These are phyloP conservation scores for Penicillium longicatenatum DNA, from an alignment of 495 filamentous ascomycete species.

Conservation along the genomic window DNA sequence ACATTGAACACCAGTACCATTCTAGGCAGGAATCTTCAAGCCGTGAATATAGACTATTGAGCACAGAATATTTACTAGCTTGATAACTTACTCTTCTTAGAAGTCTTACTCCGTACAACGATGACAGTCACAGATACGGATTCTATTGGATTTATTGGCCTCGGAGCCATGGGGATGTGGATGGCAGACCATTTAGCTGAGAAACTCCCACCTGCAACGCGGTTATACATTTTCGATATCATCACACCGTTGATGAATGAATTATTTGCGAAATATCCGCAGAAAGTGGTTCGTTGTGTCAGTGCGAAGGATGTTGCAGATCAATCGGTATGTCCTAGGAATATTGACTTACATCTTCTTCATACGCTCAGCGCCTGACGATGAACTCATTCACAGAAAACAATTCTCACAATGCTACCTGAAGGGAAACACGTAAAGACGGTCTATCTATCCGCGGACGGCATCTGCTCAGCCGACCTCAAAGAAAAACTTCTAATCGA, in stretches of 20 bases:
- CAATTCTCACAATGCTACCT: slow-evolving; percentile 66
- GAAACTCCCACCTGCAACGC: slow-evolving; percentile 33
- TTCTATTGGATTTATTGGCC: slow-evolving; percentile 48
- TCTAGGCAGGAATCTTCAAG: too few relatives aligned
- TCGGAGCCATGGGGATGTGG: slow-evolving; percentile 50
- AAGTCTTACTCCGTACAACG: not conserved
- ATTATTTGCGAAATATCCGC: slow-evolving; percentile 28
- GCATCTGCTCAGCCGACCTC: slow-evolving; percentile 34
- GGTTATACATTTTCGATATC: slow-evolving; percentile 45
- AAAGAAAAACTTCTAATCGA: slow-evolving; percentile 40
- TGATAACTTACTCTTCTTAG: not conserved
- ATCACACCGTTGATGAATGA: slow-evolving; percentile 31
- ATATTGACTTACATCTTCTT: not conserved
- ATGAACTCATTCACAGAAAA: slow-evolving; percentile 46
- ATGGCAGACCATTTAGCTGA: slow-evolving; percentile 44
- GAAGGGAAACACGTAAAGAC: slow-evolving; percentile 64
- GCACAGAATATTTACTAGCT: not conserved
- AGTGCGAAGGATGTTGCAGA: slow-evolving; percentile 45
- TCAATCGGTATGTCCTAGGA: slow-evolving; percentile 33
- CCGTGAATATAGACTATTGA: too few relatives aligned
- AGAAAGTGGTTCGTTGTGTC: slow-evolving; percentile 23
- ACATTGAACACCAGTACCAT: not conserved
- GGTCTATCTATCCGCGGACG: slow-evolving; percentile 49
- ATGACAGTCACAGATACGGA: not conserved
- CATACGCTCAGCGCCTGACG: not conserved